These are phyloP conservation scores for Omphalea diandra DNA, from an alignment of 441 rosid genomes.

Conservation along the genomic window DNA sequence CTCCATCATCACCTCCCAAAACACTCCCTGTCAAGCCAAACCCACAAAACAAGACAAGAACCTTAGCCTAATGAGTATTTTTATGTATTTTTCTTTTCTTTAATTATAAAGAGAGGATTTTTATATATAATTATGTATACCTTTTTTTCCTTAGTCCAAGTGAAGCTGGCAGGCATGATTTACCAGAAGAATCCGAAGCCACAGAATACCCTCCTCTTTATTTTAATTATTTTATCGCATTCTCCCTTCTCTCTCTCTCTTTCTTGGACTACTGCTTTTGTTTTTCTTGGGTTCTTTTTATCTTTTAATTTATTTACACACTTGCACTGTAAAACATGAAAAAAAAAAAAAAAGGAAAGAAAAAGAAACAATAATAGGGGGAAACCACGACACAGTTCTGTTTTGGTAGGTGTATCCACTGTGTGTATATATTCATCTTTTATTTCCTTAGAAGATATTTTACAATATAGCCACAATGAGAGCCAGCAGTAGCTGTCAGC, in stretches of 20 bases:
- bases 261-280: neutral
- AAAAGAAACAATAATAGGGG: no score
- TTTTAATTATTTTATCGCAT: neutral
- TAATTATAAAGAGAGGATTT: neutral
- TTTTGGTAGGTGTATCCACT: slow-evolving; percentile 40
- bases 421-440: neutral
- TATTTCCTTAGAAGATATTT: slow-evolving; percentile 1
- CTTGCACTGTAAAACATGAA: no score
- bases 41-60: slow-evolving; percentile 5
- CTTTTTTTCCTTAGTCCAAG: slow-evolving; percentile 3
- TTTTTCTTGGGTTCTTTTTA: neutral
- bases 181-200: slow-evolving; percentile 77
- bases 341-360: neutral
- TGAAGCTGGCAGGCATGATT: slow-evolving; percentile 81
- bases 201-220: slow-evolving; percentile 13
- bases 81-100: slow-evolving; percentile 20
- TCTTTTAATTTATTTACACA: no score
- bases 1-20: slow-evolving; percentile 34
- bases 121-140: slow-evolving; percentile 31
- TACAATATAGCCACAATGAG: neutral
- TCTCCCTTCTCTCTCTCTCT: no score
- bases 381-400: neutral
- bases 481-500: neutral
- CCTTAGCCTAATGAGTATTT: slow-evolving; percentile 12
- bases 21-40: neutral